Conservation (phyloP, 495 filamentous ascomycete species). For the Aspergillus cavernicola region DNA sequence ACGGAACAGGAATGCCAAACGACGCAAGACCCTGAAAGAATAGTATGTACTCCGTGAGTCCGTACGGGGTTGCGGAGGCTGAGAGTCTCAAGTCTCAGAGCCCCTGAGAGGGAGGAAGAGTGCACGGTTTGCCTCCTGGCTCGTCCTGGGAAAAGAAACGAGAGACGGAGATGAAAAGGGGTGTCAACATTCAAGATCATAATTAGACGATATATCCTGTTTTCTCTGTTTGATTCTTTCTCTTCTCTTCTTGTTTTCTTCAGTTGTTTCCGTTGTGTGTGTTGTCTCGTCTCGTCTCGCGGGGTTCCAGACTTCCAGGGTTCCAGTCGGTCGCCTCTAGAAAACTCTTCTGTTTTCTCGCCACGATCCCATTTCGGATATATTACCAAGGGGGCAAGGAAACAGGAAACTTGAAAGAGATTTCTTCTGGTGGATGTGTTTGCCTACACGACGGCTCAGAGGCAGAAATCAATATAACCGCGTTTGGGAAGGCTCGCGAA, state of each 20-base stretch:
- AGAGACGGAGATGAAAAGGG: conserved; percentile 6
- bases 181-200: neutral
- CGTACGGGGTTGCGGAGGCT: neutral
- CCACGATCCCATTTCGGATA: neutral
- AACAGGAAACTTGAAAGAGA: neutral
- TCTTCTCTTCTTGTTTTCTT: neutral
- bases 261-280: neutral
- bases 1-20: neutral
- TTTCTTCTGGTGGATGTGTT: neutral
- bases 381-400: neutral
- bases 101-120: neutral
- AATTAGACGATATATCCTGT: neutral
- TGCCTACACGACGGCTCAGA: neutral
- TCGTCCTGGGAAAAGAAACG: conserved; percentile 10
- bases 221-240: too few species aligned
- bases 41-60: too few species aligned
- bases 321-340: neutral
- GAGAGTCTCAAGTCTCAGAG: neutral
- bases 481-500: neutral
- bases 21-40: neutral
- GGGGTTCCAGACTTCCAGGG: neutral
- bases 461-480: conserved; percentile 10
- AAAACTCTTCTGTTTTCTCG: conserved; percentile 1
- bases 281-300: neutral
- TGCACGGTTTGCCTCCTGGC: conserved; percentile 13